These are phyloP conservation scores for Huiozyma sinensis DNA, from an alignment of 805 yeast species.

Conservation along the genomic window DNA sequence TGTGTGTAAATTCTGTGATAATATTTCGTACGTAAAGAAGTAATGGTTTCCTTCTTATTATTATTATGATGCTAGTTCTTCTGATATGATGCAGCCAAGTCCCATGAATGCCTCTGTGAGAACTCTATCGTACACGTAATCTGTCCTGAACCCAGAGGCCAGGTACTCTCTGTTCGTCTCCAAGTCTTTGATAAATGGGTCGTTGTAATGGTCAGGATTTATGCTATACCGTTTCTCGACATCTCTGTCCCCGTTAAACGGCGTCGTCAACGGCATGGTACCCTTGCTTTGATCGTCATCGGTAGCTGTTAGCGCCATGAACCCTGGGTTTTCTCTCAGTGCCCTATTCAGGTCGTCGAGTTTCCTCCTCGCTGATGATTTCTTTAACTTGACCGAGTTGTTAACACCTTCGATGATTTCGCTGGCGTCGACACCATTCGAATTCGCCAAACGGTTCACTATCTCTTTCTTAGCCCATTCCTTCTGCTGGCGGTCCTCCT, in stretches of 20 bases:
- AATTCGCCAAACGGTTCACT: slow-evolving; percentile 37
- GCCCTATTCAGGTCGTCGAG: slow-evolving; percentile 32
- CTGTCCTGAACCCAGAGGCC: slow-evolving; percentile 79
- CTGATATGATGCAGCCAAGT: slow-evolving; percentile 66
- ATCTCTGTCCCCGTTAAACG: slow-evolving; percentile 84
- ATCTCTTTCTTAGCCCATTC: slow-evolving; percentile 46
- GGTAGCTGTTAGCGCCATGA: slow-evolving; percentile 15
- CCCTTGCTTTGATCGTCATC: slow-evolving; percentile 9
- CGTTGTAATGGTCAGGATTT: slow-evolving; percentile 37
- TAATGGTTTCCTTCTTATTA: neutral
- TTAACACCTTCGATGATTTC: slow-evolving; percentile 43
- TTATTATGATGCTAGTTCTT: slow-evolving; percentile 33
- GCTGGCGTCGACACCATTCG: slow-evolving; percentile 13
- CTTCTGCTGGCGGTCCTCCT: slow-evolving; percentile 45
- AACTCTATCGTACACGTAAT: slow-evolving; percentile 60
- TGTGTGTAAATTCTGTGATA: too few species aligned
- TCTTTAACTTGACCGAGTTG: slow-evolving; percentile 42
- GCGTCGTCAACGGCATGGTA: slow-evolving; percentile 61
- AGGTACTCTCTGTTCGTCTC: slow-evolving; percentile 50
- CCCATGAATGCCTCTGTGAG: slow-evolving; percentile 87
- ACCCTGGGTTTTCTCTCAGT: slow-evolving; percentile 28
- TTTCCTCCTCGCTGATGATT: slow-evolving; percentile 54
- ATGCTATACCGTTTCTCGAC: slow-evolving; percentile 40
- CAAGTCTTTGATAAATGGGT: slow-evolving; percentile 50
- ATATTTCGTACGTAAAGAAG: too few species aligned